Evolutionary conservation across 2,329 filamentous ascomycete species (phyloP), one percentile per base, ranked within the genome.

Genomic region (Hirsutella minnesotensis): DNA sequence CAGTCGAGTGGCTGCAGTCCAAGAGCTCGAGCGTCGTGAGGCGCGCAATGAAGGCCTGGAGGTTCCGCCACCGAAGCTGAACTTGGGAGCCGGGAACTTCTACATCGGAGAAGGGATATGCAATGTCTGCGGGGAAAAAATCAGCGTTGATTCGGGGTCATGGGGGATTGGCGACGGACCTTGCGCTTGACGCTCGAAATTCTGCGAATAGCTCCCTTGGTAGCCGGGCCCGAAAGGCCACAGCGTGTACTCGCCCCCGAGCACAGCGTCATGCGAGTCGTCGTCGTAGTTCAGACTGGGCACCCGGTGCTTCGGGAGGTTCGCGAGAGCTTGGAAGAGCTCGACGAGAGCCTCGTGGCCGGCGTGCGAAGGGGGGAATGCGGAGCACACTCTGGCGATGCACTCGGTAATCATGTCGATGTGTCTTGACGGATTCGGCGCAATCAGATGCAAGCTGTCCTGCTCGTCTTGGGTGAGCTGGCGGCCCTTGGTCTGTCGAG

Each of bases 51-150:
- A 47, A 47, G 31, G 38, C 33, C 19, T 47, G 46, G 4, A 47
- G 19, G 36, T 46, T 46, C 19, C 46, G 33, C 46, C 46, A 47
- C 24, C 46, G 38, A n/a, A 46, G 33, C 27, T 47, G 44, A 20
- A 18, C n/a, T 18, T 47, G 43, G 4, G 40, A 43, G 10, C 41
- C 44, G 4, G 40, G 31, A 4, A 29, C 39, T 24, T 47, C 46
- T 3, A 47, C 46, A 5, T 47, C 43, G n/a, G 46, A 47, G 38
- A 41, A 47, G 16, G 46, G 40, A 20, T 47, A 47, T 8, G 44
- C 46, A 8, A 47, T 2, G 13, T 47, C 46, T 47, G 35, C 8
- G n/a, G 31, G 15, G 3, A 33, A 29, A 40, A 29, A 20, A 3
- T 33, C 15, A 24, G 16, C 18, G 9, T 5, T 35, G 18, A 2